Conservation (phyloP, 1,284 basidiomycete species). For the Sporisorium graminicola region DNA sequence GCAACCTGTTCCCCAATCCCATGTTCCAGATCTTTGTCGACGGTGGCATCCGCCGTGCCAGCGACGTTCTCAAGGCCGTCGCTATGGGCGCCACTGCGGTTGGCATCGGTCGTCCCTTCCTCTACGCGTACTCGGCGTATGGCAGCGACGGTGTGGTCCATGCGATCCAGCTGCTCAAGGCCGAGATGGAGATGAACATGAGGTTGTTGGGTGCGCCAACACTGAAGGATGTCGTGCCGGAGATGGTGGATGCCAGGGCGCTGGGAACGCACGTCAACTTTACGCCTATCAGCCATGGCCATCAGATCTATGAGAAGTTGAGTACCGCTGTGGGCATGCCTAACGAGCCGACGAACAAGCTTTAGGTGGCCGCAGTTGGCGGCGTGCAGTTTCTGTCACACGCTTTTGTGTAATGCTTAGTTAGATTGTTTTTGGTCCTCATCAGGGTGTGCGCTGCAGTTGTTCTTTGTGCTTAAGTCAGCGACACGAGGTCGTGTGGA, state of each 20-base stretch:
- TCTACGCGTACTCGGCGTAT: constrained; percentile 91
- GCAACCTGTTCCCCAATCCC: constrained; percentile 74
- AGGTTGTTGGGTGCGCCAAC: constrained; percentile 80
- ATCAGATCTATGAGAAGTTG: constrained; percentile 60
- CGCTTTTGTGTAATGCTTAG: constrained; percentile 4
- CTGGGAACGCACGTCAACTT: constrained; percentile 71
- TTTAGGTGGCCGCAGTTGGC: constrained; percentile 9
- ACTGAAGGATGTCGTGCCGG: constrained; percentile 80
- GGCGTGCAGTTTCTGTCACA: neutral
- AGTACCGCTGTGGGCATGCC: constrained; percentile 59
- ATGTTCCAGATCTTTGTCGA: constrained; percentile 86
- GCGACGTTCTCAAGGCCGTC: constrained; percentile 83
- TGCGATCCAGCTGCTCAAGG: constrained; percentile 77
- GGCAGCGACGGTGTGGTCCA: constrained; percentile 84
- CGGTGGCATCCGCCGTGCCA: constrained; percentile 85
- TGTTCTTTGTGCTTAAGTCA: no score
- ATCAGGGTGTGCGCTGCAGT: neutral
- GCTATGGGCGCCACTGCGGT: constrained; percentile 92
- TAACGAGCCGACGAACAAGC: constrained; percentile 46
- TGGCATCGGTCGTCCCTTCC: constrained; percentile 87
- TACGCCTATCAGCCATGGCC: constrained; percentile 46
- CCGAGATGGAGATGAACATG: constrained; percentile 86
- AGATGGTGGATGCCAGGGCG: constrained; percentile 78
- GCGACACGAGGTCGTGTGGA: no score
- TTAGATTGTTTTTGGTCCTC: neutral